Percentiles rank a stretch among this genome's conserved stretches.
Conservation (phyloP, 768 basidiomycete genomes). For the Pisolithus tinctorius region DNA sequence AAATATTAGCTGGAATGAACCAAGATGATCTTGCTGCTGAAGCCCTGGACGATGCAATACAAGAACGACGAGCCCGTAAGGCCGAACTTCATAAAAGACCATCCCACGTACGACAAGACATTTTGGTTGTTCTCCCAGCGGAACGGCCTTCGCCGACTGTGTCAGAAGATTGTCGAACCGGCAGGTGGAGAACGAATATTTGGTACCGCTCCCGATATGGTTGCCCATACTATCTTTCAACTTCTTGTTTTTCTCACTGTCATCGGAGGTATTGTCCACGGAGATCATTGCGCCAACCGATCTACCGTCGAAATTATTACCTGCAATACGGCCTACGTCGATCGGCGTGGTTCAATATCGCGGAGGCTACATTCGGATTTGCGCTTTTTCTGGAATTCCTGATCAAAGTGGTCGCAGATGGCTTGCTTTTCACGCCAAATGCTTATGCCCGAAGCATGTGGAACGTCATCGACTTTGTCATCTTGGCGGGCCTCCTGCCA, state of each 20-base stretch:
- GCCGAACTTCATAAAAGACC: constrained; percentile 83
- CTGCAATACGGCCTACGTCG: constrained; percentile 49
- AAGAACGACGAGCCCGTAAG: constrained; percentile 68
- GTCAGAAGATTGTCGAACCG: constrained; percentile 79
- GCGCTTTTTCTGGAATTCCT: constrained; percentile 73
- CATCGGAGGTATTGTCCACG: constrained; percentile 71
- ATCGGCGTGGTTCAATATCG: constrained; percentile 82
- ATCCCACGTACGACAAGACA: constrained; percentile 85
- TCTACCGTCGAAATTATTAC: constrained; percentile 74
- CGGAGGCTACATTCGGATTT: constrained; percentile 66
- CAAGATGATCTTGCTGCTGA: constrained; percentile 42
- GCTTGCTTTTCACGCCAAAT: constrained; percentile 85
- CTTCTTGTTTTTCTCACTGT: constrained; percentile 68
- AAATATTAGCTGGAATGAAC: constrained; percentile 60
- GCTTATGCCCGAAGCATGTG: constrained; percentile 89
- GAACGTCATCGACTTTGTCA: constrained; percentile 86
- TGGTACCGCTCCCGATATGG: constrained; percentile 61
- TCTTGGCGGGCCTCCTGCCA: constrained; percentile 70
- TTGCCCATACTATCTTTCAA: constrained; percentile 69
- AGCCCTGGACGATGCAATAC: constrained; percentile 52
- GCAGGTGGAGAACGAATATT: constrained; percentile 83
- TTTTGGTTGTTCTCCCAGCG: constrained; percentile 87
- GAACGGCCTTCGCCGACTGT: constrained; percentile 62
- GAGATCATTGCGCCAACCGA: constrained; percentile 79
- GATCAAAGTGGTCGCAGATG: constrained; percentile 91